Evolutionary conservation across 768 basidiomycete species (phyloP).

Genomic region (Cyathus striatus): DNA sequence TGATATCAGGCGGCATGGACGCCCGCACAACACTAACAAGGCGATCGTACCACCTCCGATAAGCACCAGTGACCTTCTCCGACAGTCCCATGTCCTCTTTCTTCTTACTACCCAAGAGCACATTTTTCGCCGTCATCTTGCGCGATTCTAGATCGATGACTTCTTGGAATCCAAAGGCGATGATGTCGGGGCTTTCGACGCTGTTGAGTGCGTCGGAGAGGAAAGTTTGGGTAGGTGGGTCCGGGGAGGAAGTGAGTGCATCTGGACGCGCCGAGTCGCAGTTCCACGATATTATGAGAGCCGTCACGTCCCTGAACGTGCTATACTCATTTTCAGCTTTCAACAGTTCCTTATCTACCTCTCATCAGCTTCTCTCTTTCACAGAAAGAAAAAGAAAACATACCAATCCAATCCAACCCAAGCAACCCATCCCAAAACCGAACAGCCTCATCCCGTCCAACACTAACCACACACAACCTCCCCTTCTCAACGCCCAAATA

Average conservation of each 20-base stretch:
- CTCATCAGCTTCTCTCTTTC: too few relatives aligned
- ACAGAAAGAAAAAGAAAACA: too few relatives aligned
- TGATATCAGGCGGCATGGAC: slow-evolving; percentile 66
- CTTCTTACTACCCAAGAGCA: slow-evolving; percentile 76
- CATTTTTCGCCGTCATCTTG: slow-evolving; percentile 88
- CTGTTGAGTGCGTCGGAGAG: slow-evolving; percentile 71
- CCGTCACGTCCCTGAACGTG: slow-evolving; percentile 68
- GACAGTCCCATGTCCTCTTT: slow-evolving; percentile 54
- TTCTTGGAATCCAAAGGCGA: slow-evolving; percentile 94
- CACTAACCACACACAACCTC: slow-evolving; percentile 66
- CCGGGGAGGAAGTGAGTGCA: slow-evolving; percentile 54
- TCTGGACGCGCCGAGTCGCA: slow-evolving; percentile 85
- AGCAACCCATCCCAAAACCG: slow-evolving; percentile 89
- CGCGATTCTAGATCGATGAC: slow-evolving; percentile 93
- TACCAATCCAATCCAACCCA: slow-evolving; percentile 83
- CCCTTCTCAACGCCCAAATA: slow-evolving; percentile 68
- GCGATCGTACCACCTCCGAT: slow-evolving; percentile 86
- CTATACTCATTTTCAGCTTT: slow-evolving; percentile 76
- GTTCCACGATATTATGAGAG: slow-evolving; percentile 90
- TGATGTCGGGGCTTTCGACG: slow-evolving; percentile 70
- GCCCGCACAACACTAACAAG: slow-evolving; percentile 67
- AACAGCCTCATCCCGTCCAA: slow-evolving; percentile 68
- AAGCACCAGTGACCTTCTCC: slow-evolving; percentile 82
- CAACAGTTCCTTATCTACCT: slow-evolving; percentile 71
- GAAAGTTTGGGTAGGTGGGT: slow-evolving; percentile 73